Base-by-base conservation (phyloP, 129 eudicot genomes). In the Kitagawia praeruptora region DNA sequence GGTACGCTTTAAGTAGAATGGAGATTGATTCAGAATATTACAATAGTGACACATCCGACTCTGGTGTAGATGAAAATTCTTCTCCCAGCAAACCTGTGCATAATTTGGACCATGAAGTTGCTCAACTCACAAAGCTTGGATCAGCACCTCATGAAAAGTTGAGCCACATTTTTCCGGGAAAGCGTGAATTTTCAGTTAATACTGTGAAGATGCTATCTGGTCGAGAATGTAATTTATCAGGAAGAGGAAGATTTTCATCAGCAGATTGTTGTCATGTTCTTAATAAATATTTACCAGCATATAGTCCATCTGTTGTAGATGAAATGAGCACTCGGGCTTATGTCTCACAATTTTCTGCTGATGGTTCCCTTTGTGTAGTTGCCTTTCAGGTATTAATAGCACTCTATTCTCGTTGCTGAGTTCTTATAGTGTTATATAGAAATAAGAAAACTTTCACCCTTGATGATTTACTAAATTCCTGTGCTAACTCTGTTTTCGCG, bases 321-420 rank as follows among this genome's bases (percentile, higher is more conserved):
- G 97, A 89, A 74, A 86, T 96, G 94, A 69, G 85, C 34, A 87
- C 92, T 34, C 85, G 92, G 76, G 97, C 97, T 80, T 94, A 94
- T 72, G 92, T 91, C 14, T 92, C 98, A 0, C 98, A 96, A 76
- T 96, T 96, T 88, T 96, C 99, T 56, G 70, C 85, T 7, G 95
- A 92, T 83, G 99, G 97, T 63, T 89, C 98, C 39, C 98, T 90
- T 82, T 92, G 89, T 76, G 87, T 96, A 81, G 93, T 94, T 76
- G 99, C 89, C 28, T 96, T 89, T 90, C 99, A 92, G 99, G 99
- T 96, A 89, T 58, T 31, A 34, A 19, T 51, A 75, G 56, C 23
- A 48, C 11, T 76, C 41, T 77, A 5, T 69, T 25, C 19, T 48
- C 31, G 44, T 42, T 38, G 34, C 16, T n/a, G 69, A 61, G 13